Conservation (phyloP, 306 rosid species). For the Vigna angularis region DNA sequence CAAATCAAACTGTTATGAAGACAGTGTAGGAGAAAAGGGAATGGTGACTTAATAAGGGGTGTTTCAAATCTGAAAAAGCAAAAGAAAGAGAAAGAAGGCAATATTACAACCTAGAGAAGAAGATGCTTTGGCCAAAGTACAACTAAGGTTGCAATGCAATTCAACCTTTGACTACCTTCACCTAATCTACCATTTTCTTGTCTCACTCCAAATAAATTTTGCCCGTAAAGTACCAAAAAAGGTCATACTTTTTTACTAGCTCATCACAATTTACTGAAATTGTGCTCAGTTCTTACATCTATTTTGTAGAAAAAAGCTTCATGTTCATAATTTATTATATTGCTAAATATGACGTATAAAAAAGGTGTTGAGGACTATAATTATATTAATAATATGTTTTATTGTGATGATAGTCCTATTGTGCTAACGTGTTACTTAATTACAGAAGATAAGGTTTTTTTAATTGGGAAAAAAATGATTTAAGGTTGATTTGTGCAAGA, state of each 20-base stretch:
- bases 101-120: slow-evolving; percentile 44
- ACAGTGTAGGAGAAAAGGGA: slow-evolving; percentile 27
- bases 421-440: too few relatives aligned
- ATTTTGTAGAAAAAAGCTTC: background rate
- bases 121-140: slow-evolving; percentile 62
- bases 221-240: background rate
- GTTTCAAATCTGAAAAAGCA: slow-evolving; percentile 61
- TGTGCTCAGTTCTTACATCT: background rate
- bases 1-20: slow-evolving; percentile 35
- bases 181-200: slow-evolving; percentile 21
- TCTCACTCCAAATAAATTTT: slow-evolving; percentile 3
- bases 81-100: slow-evolving; percentile 52
- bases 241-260: background rate
- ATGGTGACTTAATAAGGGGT: slow-evolving; percentile 37
- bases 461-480: too few relatives aligned
- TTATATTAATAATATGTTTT: too few relatives aligned
- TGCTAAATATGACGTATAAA: background rate
- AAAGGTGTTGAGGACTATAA: too few relatives aligned
- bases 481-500: slow-evolving; percentile 39
- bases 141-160: slow-evolving; percentile 56
- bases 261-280: background rate
- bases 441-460: too few relatives aligned
- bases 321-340: background rate
- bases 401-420: too few relatives aligned
- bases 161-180: slow-evolving; percentile 61